phyloP scores from a whole-genome alignment of 2,329 filamentous ascomycete genomes.

The Moelleriella libera region DNA sequence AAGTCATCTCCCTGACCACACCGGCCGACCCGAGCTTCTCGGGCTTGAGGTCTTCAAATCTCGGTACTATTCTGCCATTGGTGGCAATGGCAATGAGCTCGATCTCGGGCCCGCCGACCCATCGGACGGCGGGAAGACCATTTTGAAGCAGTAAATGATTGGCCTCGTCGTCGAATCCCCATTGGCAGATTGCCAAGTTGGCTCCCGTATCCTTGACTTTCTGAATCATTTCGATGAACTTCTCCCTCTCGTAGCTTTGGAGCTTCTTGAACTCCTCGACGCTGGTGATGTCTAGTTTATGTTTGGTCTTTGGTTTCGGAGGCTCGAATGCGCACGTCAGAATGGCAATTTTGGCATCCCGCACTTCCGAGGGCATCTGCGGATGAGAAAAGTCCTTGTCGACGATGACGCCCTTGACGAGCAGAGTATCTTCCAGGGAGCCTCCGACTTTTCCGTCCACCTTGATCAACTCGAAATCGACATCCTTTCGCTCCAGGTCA shows the following conservation, averaged over 20 bases:
- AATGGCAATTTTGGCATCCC: slow-evolving; percentile 93
- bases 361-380: slow-evolving; percentile 94
- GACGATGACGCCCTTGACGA: slow-evolving; percentile 95
- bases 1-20: slow-evolving; percentile 85
- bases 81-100: slow-evolving; percentile 97
- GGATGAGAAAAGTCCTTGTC: slow-evolving; percentile 99
- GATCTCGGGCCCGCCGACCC: slow-evolving; percentile 96
- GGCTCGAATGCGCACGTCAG: slow-evolving; percentile 97
- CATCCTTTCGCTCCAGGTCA: slow-evolving; percentile 89
- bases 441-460: slow-evolving; percentile 97
- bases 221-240: slow-evolving; percentile 97
- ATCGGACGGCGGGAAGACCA: slow-evolving; percentile 85
- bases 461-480: slow-evolving; percentile 98
- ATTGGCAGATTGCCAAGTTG: slow-evolving; percentile 96
- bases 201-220: slow-evolving; percentile 96
- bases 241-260: slow-evolving; percentile 87
- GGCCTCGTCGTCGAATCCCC: slow-evolving; percentile 98
- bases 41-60: slow-evolving; percentile 84
- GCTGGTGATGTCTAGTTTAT: slow-evolving; percentile 92
- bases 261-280: slow-evolving; percentile 98
- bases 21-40: slow-evolving; percentile 88
- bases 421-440: slow-evolving; percentile 77
- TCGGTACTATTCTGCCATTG: slow-evolving; percentile 91
- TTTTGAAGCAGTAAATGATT: slow-evolving; percentile 97
- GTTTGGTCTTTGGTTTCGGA: slow-evolving; percentile 98